These are phyloP conservation scores for Penicillium arizonense DNA, from an alignment of 495 filamentous ascomycete genomes.

Conservation along the genomic window DNA sequence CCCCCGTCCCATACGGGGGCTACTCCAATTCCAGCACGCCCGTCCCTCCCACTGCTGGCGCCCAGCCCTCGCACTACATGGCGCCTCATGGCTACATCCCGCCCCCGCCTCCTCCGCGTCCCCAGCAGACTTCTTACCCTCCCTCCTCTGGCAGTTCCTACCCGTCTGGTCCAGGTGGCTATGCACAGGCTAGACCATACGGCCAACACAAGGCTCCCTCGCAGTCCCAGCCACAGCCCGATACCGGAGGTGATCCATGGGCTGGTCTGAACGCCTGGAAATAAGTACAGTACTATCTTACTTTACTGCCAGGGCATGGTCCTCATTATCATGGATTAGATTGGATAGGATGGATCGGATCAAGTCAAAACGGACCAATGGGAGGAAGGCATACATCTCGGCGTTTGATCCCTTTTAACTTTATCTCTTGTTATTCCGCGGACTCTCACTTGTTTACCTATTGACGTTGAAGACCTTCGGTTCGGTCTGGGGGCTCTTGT, in stretches of 20 bases:
- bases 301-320: too few relatives aligned
- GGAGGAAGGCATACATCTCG: slow-evolving; percentile 3
- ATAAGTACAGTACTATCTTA: slow-evolving; percentile 30
- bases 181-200: slow-evolving; percentile 48
- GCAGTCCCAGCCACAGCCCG: slow-evolving; percentile 43
- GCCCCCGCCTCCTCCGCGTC: slow-evolving; percentile 84
- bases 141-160: slow-evolving; percentile 44
- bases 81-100: slow-evolving; percentile 80
- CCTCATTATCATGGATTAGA: not conserved
- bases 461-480: not conserved
- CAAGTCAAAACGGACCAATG: not conserved
- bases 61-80: slow-evolving; percentile 43
- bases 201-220: slow-evolving; percentile 39
- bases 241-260: slow-evolving; percentile 68
- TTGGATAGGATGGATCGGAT: not conserved
- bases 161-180: slow-evolving; percentile 59
- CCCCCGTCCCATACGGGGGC: slow-evolving; percentile 33
- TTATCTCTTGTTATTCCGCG: not conserved
- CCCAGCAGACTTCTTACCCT: slow-evolving; percentile 73
- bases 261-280: slow-evolving; percentile 86
- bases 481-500: not conserved
- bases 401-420: slow-evolving; percentile 3
- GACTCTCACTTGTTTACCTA: not conserved
- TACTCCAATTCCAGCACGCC: slow-evolving; percentile 37
- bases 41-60: slow-evolving; percentile 21